Evolutionary conservation across 2,329 filamentous ascomycete genomes (phyloP), one percentile per base, ranked within the genome.

Genomic region (Dothidotthia symphoricarpi): DNA sequence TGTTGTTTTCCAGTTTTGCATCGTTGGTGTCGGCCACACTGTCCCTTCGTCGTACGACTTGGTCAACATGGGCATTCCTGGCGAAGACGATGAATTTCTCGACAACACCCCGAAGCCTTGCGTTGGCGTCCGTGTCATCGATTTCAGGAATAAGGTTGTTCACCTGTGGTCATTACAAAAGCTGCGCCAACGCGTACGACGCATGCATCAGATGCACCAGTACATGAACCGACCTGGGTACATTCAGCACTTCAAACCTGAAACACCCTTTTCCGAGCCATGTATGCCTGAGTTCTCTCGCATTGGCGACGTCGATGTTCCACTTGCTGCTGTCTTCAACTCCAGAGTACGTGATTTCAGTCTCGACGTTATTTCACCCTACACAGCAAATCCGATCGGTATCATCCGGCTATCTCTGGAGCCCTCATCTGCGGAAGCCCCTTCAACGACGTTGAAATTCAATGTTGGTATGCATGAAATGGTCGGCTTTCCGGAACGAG

Each of bases 401-500:
- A 91, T 96, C 38, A 81, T 98, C 50, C 87, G 89, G 57, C 73
- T 98, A 25, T 91, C 91, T 0, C 72, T 98, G 6, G 93, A 98
- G 61, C 93, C 93, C 11, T 97, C 91, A 0, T 91, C 88, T 31
- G 90, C 91, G 2, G 84, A 94, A 57, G 91, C 90, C 3, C 93
- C 93, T 11, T 86, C 88, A 10, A 93, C 87, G 41, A 96, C 88
- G 2, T 73, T 97, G 41, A 98, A 97, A 64, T 98, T 98, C 71
- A 98, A 97, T 57, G 90, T 97, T 4, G 90, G 97, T 22, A 95
- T 98, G 88, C 90, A 95, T 59, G 89, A 97, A 61, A 80, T 98
- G 70, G 72, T 93, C 24, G 93, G 93, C 1, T 98, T 98, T 54
- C 86, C 93, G 0, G 93, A 98, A 69, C 82, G 91, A 46, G 93